These are phyloP conservation scores for Penicillium pancosmium DNA, from an alignment of 495 filamentous ascomycete species.

Conservation along the genomic window DNA sequence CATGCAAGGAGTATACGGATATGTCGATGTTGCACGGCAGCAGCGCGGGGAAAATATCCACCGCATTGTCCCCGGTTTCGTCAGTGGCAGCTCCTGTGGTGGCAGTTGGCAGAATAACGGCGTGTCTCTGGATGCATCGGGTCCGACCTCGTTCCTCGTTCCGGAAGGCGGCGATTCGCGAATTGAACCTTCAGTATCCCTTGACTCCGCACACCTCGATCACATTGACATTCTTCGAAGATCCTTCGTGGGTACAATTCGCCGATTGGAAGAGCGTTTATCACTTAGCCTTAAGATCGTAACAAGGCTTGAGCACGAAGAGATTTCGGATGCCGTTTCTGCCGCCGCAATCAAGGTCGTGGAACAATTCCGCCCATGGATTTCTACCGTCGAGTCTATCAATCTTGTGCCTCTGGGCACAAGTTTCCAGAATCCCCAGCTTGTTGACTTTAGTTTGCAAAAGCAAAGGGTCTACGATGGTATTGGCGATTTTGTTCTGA, in stretches of 20 bases:
- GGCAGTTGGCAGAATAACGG: constrained; percentile 96
- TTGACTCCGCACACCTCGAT: constrained; percentile 78
- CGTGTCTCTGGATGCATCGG: constrained; percentile 65
- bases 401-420: constrained; percentile 76
- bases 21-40: constrained; percentile 90
- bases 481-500: constrained; percentile 82
- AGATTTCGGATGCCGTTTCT: constrained; percentile 76
- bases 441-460: constrained; percentile 83
- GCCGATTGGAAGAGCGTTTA: constrained; percentile 84
- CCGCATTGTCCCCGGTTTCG: constrained; percentile 88
- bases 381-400: constrained; percentile 84
- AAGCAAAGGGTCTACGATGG: constrained; percentile 94
- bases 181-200: constrained; percentile 67
- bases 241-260: constrained; percentile 77
- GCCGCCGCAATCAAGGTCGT: constrained; percentile 73
- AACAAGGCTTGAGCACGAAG: constrained; percentile 66
- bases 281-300: constrained; percentile 74
- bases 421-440: constrained; percentile 77
- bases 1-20: constrained; percentile 88
- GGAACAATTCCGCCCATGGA: constrained; percentile 85
- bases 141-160: constrained; percentile 78
- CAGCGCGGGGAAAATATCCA: constrained; percentile 88
- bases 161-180: constrained; percentile 72
- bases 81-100: constrained; percentile 76
- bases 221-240: constrained; percentile 81